Evolutionary conservation across 257 asterid species (phyloP), one percentile per base, ranked within the genome.

Genomic region (Paulownia fortunei): DNA sequence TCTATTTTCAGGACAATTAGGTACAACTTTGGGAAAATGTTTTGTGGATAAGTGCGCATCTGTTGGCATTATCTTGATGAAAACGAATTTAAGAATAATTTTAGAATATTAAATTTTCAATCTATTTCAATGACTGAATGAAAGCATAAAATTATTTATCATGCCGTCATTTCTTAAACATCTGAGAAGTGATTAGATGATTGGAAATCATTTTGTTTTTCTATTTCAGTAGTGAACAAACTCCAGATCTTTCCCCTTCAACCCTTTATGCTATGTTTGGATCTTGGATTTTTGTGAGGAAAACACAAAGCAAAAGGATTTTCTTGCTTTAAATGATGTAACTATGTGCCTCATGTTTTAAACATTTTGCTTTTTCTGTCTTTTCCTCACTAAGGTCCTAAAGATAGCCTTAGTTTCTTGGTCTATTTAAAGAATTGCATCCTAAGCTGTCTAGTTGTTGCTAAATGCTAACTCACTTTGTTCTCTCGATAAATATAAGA

Each of bases 241-340:
- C 47, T 62, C 10, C 47, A 27, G 11, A 54, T 9, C 37, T 49
- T 41, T 63, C 21, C 5, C 51, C n/a, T 73, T 73, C 3, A 58
- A 24, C 72, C 30, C 27, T 21, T 12, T 6, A 32, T 23, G 3
- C 2, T 16, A 19, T 23, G 32, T 56, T 13, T 52, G 74, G 70
- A 26, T 74, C 79, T 75, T 62, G 64, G 19, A 18, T 42, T 42
- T 65, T 2, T n/a, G 26, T 42, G 24, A 23, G 27, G 44, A 41
- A 36, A 41, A 36, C 16, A 34, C 44, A 15, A 9, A 63, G 23
- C 36, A 13, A 61, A 30, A 61, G 12, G 49, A 41, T 15, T 26
- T 36, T 77, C 71, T 60, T 58, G 41, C 6, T 49, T 64, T 69
- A 61, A 44, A 70, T 61, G 61, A 23, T 23, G 36, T 58, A 24